A percentile compares a stretch with the other conserved stretches of the same genome.
phyloP scores from a whole-genome alignment of 306 rosid species.

The Medicago arabica region DNA sequence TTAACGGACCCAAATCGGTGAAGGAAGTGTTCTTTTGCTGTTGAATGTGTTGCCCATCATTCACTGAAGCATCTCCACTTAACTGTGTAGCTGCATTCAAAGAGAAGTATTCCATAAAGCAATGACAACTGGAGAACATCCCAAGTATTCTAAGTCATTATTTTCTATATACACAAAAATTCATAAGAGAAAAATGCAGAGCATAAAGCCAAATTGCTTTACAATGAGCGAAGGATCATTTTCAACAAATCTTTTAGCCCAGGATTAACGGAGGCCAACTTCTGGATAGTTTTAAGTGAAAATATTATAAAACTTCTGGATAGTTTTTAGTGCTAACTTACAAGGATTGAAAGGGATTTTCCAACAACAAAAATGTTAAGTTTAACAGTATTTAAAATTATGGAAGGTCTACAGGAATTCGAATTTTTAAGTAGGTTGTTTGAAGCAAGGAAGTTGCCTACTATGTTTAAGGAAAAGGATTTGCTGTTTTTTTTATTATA shows the following conservation, averaged over 20 bases:
- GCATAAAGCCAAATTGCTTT: conserved; percentile 28
- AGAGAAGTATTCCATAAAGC: conserved; percentile 31
- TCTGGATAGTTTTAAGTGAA: neutral
- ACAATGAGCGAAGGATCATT: neutral
- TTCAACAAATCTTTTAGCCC: neutral
- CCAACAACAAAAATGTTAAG: conserved; percentile 7
- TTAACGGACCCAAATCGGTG: conserved; percentile 81
- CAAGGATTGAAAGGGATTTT: neutral
- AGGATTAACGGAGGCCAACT: neutral
- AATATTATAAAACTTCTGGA: neutral
- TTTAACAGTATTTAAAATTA: conserved; percentile 7
- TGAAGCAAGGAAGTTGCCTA: conserved; percentile 11
- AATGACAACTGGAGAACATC: conserved; percentile 8
- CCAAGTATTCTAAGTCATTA: conserved; percentile 29
- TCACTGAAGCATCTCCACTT: conserved; percentile 51
- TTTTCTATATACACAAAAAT: conserved; percentile 3
- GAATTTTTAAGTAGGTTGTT: neutral
- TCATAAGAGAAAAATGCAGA: conserved; percentile 31
- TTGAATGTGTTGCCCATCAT: conserved; percentile 55
- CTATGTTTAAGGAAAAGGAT: conserved; percentile 21
- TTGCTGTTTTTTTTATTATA: neutral
- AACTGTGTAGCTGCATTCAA: conserved; percentile 51
- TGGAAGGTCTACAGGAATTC: neutral
- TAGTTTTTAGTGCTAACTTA: neutral
- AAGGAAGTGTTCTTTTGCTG: conserved; percentile 58